Evolutionary conservation across 2,329 filamentous ascomycete genomes (phyloP), one percentile per base, ranked within the genome.

Genomic region (Cladosporium sp.): DNA sequence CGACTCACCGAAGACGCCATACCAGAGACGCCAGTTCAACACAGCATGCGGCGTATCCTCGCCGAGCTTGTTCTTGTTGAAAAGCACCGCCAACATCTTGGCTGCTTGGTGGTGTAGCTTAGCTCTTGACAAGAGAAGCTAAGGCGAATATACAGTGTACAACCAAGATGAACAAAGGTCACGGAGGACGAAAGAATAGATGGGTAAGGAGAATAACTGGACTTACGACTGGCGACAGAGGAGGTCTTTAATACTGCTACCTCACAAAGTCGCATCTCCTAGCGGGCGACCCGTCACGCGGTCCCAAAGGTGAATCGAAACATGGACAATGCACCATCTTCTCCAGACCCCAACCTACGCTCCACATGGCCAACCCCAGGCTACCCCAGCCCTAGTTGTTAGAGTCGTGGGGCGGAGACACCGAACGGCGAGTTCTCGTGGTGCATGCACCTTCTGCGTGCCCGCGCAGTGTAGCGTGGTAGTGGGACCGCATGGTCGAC

Each of bases 1-100:
- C 39, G 37, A 55, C 67, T 64, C 51, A 70, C 68, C 69, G 62
- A 89, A 70, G 57, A 92, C 87, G 42, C 88, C 86, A 72, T 89
- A 90, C 86, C 88, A 91, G 61, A 92, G 79, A 45, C 84, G 80
- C 88, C 88, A 91, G 75, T 92, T 92, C 72, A 91, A 84, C 62
- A 86, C 82, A 68, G 88, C 84, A 58, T 81, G 81, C 4, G 89
- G 89, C 61, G 89, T 88, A 60, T 83, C 82, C 12, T 51, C 85
- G 77, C 50, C 47, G 63, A 88, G 73, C 67, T 84, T 74, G 57
- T 72, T 70, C 62, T 63, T 73, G 65, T 63, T 59, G 43, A 63
- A 64, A 40, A 67, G 64, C 64, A 71, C 54, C 37, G 54, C 54
- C 54, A 56, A 49, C 54, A 56, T 70, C 59, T 63, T 66, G 55